Evolutionary conservation across 306 rosid species (phyloP), one percentile per base, ranked within the genome.

Genomic region (Rosa chinensis): DNA sequence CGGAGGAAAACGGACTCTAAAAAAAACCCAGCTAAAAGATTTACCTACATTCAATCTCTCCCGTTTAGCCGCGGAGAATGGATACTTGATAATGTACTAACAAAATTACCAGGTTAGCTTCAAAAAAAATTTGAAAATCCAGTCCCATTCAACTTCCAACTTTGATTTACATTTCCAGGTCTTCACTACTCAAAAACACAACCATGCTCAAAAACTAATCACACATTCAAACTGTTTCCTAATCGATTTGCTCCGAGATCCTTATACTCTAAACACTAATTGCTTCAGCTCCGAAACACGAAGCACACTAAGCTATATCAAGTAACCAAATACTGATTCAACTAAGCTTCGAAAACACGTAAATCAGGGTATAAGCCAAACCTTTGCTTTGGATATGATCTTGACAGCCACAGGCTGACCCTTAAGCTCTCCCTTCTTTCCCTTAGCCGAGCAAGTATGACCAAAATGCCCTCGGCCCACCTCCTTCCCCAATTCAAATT

Each of bases 391-490:
- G 68, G 98, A 87, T 9, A 95, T 90, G 89, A 95, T 95, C 89
- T 95, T 95, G 45, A 95, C 99, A 72, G 99, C 99, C 2, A 95
- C 97, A 1, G 97, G 74, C 73, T 89, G 89, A 5, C 97, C 99
- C 56, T 90, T 95, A 62, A 92, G 97, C 75, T 91, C 92, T 50
- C 98, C 99, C 74, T 89, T 95, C 87, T 86, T 92, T 43, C 92
- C 93, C 66, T 88, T 92, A 6, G 99, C 99, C 92, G 88, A 84
- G 71, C 97, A 95, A 72, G 99, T 95, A 63, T 95, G 97, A 80
- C 99, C 99, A 52, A 95, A 95, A 92, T 95, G 99, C 45, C 99
- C 99, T 74, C 99, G 92, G 47, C 99, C 99, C 39, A 92, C 89
- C 86, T 92, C 98, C 76, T 88, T 95, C 77, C 97, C 99, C 35